Conservation (phyloP, 2,329 filamentous ascomycete species). For the Diplodia intermedia region DNA sequence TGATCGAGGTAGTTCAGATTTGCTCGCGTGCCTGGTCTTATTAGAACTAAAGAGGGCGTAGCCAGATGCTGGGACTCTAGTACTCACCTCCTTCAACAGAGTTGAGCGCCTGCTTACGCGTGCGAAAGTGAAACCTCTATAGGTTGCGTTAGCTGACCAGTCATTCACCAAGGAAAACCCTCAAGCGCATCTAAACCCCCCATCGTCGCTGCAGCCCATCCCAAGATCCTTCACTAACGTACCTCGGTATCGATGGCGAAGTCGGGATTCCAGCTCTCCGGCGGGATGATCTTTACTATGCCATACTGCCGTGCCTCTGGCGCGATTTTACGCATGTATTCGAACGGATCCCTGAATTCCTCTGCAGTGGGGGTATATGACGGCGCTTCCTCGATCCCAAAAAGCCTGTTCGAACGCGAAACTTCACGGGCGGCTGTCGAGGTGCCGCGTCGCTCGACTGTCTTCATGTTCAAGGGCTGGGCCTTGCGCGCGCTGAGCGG, state of each 20-base stretch:
- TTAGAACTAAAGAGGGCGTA: constrained; percentile 8
- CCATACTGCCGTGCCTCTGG: constrained; percentile 87
- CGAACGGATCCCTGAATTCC: constrained; percentile 92
- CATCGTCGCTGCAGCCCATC: background rate
- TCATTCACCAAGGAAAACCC: background rate
- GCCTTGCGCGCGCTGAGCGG: constrained; percentile 70
- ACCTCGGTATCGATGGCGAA: constrained; percentile 99
- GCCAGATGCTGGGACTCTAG: background rate
- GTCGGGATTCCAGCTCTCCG: constrained; percentile 89
- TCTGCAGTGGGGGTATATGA: constrained; percentile 90
- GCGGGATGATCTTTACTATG: constrained; percentile 94
- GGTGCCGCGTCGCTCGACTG: constrained; percentile 89
- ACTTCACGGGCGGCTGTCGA: constrained; percentile 77
- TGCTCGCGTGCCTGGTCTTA: constrained; percentile 77
- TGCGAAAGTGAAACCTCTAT: constrained; percentile 95
- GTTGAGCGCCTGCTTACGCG: constrained; percentile 94
- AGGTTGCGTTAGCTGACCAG: constrained; percentile 25
- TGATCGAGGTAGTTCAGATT: constrained; percentile 97
- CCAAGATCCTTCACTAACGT: constrained; percentile 43
- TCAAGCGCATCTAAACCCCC: constrained; percentile 5
- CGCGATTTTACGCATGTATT: constrained; percentile 90
- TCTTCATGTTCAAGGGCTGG: constrained; percentile 79
- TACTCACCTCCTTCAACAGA: constrained; percentile 94
- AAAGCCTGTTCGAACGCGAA: constrained; percentile 77
- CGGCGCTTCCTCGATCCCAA: constrained; percentile 86